Percentiles rank a stretch among this genome's conserved stretches.
Conservation (phyloP, 768 basidiomycete genomes). For the Suillus fuscotomentosus region DNA sequence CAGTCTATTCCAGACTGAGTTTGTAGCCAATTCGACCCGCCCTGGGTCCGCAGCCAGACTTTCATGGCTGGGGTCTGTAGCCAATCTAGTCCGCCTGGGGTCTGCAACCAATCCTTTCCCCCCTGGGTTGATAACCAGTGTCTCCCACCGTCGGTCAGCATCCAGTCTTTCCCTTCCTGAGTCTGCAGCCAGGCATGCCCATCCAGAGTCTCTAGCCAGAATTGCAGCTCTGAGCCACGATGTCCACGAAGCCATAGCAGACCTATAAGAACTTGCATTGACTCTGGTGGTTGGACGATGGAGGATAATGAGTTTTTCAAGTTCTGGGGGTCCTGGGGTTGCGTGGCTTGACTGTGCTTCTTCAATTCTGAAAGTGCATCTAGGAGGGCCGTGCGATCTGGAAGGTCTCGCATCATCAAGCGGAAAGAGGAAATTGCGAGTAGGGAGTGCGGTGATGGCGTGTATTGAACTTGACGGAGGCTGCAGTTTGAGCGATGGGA, state of each 20-base stretch:
- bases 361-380: neutral
- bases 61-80: neutral
- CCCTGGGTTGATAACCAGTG: neutral
- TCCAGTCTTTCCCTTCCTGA: neutral
- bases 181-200: neutral
- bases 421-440: neutral
- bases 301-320: neutral
- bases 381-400: neutral
- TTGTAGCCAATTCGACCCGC: neutral
- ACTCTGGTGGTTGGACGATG: neutral
- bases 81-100: neutral
- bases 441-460: neutral
- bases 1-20: neutral
- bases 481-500: neutral
- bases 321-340: neutral
- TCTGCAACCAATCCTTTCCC: neutral
- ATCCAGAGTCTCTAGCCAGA: neutral
- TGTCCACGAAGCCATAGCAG: neutral
- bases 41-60: neutral
- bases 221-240: neutral
- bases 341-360: neutral
- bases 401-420: neutral
- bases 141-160: neutral
- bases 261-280: neutral
- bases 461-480: neutral